Conservation (phyloP, 257 asterid species). For the Coffea canephora region DNA sequence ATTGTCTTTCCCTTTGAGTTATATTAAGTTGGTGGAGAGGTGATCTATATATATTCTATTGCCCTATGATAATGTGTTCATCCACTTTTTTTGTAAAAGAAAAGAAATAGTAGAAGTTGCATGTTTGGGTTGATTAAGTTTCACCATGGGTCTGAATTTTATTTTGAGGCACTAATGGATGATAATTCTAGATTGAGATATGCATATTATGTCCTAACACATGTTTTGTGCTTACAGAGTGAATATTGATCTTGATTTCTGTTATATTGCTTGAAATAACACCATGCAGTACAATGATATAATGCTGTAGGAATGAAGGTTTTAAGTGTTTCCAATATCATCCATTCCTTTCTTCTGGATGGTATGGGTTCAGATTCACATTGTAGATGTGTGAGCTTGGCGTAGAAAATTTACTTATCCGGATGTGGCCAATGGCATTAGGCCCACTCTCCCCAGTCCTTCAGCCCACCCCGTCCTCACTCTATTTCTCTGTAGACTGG, state of each 20-base stretch:
- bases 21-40: constrained; percentile 80
- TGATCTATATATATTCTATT: constrained; percentile 13
- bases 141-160: not conserved
- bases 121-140: not conserved
- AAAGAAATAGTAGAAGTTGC: not conserved
- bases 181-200: not conserved
- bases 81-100: not conserved
- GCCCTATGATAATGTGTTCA: not conserved
- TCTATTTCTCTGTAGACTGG: not conserved
- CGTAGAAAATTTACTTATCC: not conserved
- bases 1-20: constrained; percentile 78
- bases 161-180: not conserved
- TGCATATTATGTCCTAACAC: not conserved
- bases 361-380: not conserved
- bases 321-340: not conserved
- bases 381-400: not conserved
- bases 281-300: not conserved
- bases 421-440: not conserved
- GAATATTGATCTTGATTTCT: not conserved
- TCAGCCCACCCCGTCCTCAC: not conserved
- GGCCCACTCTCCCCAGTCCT: not conserved
- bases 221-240: not conserved
- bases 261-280: not conserved
- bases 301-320: not conserved
- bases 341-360: not conserved